Base-by-base conservation (phyloP, 1,284 basidiomycete genomes). In the Apiotrichum akiyoshidainum region DNA sequence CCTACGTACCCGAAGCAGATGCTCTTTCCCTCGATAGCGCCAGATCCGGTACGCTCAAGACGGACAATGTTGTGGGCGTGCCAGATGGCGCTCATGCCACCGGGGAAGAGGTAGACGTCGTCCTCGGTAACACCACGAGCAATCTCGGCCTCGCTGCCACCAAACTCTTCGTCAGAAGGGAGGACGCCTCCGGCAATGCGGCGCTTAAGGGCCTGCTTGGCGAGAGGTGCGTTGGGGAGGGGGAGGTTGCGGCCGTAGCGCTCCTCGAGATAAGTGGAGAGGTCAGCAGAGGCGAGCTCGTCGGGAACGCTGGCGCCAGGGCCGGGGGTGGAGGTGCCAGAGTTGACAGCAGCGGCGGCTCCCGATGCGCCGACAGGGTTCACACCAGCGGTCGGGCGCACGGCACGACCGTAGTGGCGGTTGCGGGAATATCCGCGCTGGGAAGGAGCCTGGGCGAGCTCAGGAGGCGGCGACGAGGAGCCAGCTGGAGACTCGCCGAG, bases 81-180 rank as follows among this genome's bases (percentile, higher is more conserved):
- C 87, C 89, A 98, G 62, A 98, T 96, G 5, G 94, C 90, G 39
- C 87, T 81, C 94, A 98, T 98, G 12, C 94, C 94, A 1, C 86
- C 85, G 0, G 91, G 85, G 69, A 85, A 93, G 10, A 98, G 81
- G 75, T 84, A 97, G 0, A 98, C 93, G 66, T 97, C 93, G 46
- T 88, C 81, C 72, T 94, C 92, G 1, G 84, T 83, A 14, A 92
- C 83, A 41, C 63, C 59, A 54, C 75, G 68, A 31, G 69, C 65
- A 14, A 76, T 65, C 54, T 77, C 69, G 22, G 66, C 65, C 9
- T 68, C 52, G 22, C 69, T 60, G 33, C 34, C 50, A 13, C 57
- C 60, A 50, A 53, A 57, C 54, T 60, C 61, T 54, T 74, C 79
- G 35, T 78, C 82, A 69, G 89, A 87, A 33, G 81, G 83, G 7